Evolutionary conservation across 768 basidiomycete genomes (phyloP), one percentile per base, ranked within the genome.

Genomic region (Rhizopogon roseolus): DNA sequence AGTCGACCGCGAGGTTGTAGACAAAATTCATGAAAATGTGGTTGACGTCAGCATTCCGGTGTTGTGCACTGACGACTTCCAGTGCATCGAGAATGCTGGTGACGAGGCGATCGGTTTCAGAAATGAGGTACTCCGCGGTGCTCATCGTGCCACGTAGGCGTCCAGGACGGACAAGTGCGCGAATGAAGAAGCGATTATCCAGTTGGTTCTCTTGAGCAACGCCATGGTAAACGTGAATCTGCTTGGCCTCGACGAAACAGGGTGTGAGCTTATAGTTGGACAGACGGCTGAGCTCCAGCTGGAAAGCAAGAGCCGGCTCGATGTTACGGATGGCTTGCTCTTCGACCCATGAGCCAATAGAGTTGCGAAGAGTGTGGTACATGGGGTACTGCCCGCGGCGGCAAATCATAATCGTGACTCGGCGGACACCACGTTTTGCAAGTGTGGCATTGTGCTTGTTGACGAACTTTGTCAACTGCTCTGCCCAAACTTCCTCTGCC

Each of bases 21-120:
- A 98, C 86, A 69, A 98, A 99, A 77, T 98, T 98, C 85, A 98
- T 86, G 76, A 93, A 95, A 68, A 98, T 97, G 69, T 98, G 95
- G 71, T 98, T 98, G 76, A 93, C 94, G 66, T 98, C 96, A 4
- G 96, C 90, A 60, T 88, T 92, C 56, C 95, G 85, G 63, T 95
- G 80, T 63, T 93, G 82, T 7, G 90, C 91, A 61, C 82, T 86
- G 65, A 96, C 93, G 52, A 98, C 88, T 69, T 98, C 96, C 29
- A 98, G 81, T 2, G 95, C 90, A 70, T 99, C 97, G 57, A 99
- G 78, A 61, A 98, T 85, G 63, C 83, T 88, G 40, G 92, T 96
- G 57, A 98, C 90, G 11, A 98, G 84, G 43, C 97, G 90, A 65
- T 99, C 97, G 11, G 95, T 95, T 76, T 99, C 97, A 1, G 96